Evolutionary conservation across 2,329 filamentous ascomycete species (phyloP).

Genomic region (Cryphonectria naterciae): DNA sequence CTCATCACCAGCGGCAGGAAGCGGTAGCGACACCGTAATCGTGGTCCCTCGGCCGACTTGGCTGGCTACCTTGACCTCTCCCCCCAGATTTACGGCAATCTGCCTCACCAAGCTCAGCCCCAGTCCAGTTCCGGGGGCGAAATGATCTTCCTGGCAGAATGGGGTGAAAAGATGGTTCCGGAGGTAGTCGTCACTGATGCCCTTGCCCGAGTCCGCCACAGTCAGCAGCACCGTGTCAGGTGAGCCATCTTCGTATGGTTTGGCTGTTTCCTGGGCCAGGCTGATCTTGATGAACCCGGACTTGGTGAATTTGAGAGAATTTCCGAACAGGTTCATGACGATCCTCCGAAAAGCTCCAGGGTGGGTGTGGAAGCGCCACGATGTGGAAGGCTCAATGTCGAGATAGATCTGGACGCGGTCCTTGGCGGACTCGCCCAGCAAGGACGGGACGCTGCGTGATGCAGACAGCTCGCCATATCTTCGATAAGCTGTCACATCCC

Average conservation of each 20-base stretch:
- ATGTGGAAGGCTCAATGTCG: constrained; percentile 49
- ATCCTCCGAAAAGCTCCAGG: constrained; percentile 53
- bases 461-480: constrained; percentile 12
- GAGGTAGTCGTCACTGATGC: constrained; percentile 67
- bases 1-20: constrained; percentile 30
- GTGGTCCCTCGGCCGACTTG: constrained; percentile 43
- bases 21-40: constrained; percentile 39
- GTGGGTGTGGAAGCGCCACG: constrained; percentile 57
- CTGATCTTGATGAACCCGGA: constrained; percentile 31
- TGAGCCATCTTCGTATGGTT: neutral
- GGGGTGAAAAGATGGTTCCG: constrained; percentile 64
- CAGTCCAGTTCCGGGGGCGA: constrained; percentile 65
- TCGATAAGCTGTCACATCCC: constrained; percentile 15
- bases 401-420: constrained; percentile 45
- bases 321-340: constrained; percentile 59
- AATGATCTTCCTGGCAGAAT: constrained; percentile 65
- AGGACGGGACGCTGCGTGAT: neutral
- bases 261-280: constrained; percentile 25
- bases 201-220: constrained; percentile 67
- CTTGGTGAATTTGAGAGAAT: constrained; percentile 57
- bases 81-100: constrained; percentile 62
- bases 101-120: constrained; percentile 67
- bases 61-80: constrained; percentile 62
- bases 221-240: constrained; percentile 43
- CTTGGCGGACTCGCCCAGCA: neutral